Evolutionary conservation across 441 rosid genomes (phyloP), one percentile per base, ranked within the genome.

Genomic region (Euphorbia celastroides): DNA sequence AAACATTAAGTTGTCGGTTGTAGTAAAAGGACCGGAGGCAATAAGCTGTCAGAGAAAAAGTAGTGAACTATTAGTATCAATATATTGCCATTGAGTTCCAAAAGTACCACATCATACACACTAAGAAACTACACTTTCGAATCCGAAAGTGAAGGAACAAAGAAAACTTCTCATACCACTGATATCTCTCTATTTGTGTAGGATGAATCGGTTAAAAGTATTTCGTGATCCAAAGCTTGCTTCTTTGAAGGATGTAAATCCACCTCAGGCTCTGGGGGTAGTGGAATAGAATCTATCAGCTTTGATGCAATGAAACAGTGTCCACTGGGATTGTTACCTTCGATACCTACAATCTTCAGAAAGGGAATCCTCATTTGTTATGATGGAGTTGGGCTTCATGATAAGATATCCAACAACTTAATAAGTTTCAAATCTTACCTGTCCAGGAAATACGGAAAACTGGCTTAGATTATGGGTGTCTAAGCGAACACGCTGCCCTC

Each of bases 271-370:
- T 69, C 59, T 67, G 36, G 57, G 32, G 85, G 70, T 56, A 85
- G 63, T 66, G 96, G 97, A 79, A 88, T 72, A 59, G 77, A 78
- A 71, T 90, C 99, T 26, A 92, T 59, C 32, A 90, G 70, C 74
- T 90, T 84, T 19, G 98, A 86, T 56, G 96, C 97, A 44, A 86
- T 87, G 60, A 95, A 80, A 86, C 93, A 92, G 72, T 95, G 98
- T 44, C 98, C 98, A 75, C 98, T 92, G 67, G 97, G 97, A 82
- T 95, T 95, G 68, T 86, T 80, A 70, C 98, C 99, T 77, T 84
- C 89, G 76, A 95, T 63, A 68, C 93, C 98, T 57, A 95, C 86
- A 68, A 92, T 81, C 99, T 95, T 86, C 67, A 73, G n/a, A 74
- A 75, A 73, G 22, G 30, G 57, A 75, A 51, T 28, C 41, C 67